Evolutionary conservation across 2,329 filamentous ascomycete genomes (phyloP), one percentile per base, ranked within the genome.

Genomic region (Epichloe uncinata): DNA sequence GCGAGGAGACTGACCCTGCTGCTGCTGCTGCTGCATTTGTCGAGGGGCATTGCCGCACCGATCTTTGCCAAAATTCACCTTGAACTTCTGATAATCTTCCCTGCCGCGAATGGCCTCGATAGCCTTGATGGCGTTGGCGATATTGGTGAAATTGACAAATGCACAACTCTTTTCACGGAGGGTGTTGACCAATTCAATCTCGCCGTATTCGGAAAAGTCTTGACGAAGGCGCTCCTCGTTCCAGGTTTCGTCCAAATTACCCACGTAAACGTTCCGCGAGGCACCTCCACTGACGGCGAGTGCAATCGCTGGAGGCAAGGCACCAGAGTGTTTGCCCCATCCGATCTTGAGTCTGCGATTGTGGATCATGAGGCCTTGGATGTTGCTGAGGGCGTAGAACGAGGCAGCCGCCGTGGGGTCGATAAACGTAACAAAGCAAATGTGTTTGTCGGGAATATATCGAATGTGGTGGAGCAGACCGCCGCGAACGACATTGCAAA

Each of bases 141-240:
- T 98, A 72, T 98, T 98, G 64, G 93, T 98, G 67, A 98, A 98
- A 73, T 98, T 98, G 66, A 98, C 93, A 65, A 98, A 98, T 0
- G 93, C 93, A 67, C 93, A 98, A 72, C 90, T 96, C 82, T 98
- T 98, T 75, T 98, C 93, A 49, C 93, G 84, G 53, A 98, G 74
- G 15, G 93, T 87, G 70, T 98, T 98, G 55, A 98, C 89, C 55
- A 98, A 74, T 71, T 98, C 93, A 61, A 98, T 97, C 69, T 98
- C 93, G 57, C 93, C 93, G 61, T 87, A 97, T 66, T 97, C 91
- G 35, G 90, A 87, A 67, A 98, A 98, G 69, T 98, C 93, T 66
- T 96, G 89, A 63, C 90, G 83, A 58, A 98, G 74, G 52, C 91
- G 86, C 58, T 98, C 93, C 72, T 98, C 93, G 3, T 84, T 94